Evolutionary conservation across 2,329 filamentous ascomycete genomes (phyloP).

Genomic region (Ceratocystis variospora): DNA sequence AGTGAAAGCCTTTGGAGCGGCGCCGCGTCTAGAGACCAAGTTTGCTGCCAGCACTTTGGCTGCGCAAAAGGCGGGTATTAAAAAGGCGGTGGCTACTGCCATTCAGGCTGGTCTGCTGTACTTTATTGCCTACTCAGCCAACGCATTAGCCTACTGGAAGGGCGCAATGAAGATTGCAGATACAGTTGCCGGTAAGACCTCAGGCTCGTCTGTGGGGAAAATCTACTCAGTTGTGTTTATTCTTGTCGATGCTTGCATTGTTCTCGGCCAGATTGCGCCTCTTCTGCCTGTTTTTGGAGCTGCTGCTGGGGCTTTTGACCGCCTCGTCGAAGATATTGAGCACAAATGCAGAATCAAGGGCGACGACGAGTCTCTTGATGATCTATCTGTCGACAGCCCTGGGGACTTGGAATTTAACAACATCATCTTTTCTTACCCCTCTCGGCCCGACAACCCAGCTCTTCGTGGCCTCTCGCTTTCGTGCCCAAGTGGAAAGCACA

Average conservation of each 20-base stretch:
- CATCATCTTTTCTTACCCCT: slow-evolving; percentile 35
- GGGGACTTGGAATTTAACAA: slow-evolving; percentile 33
- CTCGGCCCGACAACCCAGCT: slow-evolving; percentile 30
- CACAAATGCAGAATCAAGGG: slow-evolving; percentile 34
- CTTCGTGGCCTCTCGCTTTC: slow-evolving; percentile 34
- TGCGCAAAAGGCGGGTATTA: slow-evolving; percentile 39
- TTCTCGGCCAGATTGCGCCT: slow-evolving; percentile 49
- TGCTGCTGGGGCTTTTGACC: slow-evolving; percentile 44
- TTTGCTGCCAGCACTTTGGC: slow-evolving; percentile 40
- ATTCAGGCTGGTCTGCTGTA: slow-evolving; percentile 48
- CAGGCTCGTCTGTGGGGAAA: slow-evolving; percentile 31
- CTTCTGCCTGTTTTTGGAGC: slow-evolving; percentile 47
- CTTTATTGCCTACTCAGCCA: slow-evolving; percentile 54
- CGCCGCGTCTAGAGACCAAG: slow-evolving; percentile 42
- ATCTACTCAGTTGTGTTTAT: slow-evolving; percentile 52
- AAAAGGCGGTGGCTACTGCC: slow-evolving; percentile 44
- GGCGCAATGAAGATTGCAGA: slow-evolving; percentile 40
- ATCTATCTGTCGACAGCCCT: slow-evolving; percentile 21
- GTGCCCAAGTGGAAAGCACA: slow-evolving; percentile 36
- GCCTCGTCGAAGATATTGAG: slow-evolving; percentile 45
- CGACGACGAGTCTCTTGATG: slow-evolving; percentile 23
- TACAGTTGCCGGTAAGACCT: slow-evolving; percentile 26
- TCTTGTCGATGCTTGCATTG: slow-evolving; percentile 49
- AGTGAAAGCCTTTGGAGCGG: slow-evolving; percentile 51
- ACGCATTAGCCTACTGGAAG: slow-evolving; percentile 55